These are phyloP conservation scores for Scedosporium apiospermum DNA, from an alignment of 2,329 filamentous ascomycete genomes.

Conservation along the genomic window DNA sequence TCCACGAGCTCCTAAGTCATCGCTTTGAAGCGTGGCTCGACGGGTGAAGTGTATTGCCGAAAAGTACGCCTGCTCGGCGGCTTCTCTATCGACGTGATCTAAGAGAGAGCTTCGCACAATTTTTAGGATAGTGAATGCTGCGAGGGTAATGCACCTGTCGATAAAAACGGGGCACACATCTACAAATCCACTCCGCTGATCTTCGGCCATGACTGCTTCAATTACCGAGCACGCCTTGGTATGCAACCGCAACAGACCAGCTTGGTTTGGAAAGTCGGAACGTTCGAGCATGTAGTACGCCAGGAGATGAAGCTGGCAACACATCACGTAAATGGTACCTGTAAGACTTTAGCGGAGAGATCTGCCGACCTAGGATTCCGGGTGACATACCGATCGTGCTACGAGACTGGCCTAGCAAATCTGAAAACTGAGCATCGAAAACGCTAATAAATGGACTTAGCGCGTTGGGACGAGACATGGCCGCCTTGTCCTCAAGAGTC, in stretches of 20 bases:
- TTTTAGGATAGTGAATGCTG: slow-evolving; percentile 40
- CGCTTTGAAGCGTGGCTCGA: not conserved
- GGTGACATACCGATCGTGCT: not conserved
- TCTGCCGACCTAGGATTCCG: not conserved
- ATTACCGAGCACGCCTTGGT: not conserved
- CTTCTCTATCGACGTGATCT: not conserved
- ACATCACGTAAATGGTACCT: not conserved
- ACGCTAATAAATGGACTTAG: not conserved
- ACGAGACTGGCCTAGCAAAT: not conserved
- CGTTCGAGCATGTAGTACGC: not conserved
- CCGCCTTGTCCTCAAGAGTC: not conserved
- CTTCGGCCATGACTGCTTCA: not conserved
- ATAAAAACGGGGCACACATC: not conserved
- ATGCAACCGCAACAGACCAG: not conserved
- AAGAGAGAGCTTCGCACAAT: slow-evolving; percentile 35
- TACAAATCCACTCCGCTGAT: not conserved
- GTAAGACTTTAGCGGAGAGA: not conserved
- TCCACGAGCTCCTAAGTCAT: not conserved
- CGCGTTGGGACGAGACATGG: not conserved
- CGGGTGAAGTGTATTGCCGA: not conserved
- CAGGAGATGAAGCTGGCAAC: not conserved
- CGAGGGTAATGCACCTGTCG: slow-evolving; percentile 28
- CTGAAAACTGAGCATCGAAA: not conserved
- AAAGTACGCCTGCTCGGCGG: not conserved
- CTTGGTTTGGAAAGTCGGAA: not conserved